A percentile compares a stretch with the other conserved stretches of the same genome.
phyloP scores from a whole-genome alignment of 2,329 filamentous ascomycete genomes.

The Fusarium guadeloupense region DNA sequence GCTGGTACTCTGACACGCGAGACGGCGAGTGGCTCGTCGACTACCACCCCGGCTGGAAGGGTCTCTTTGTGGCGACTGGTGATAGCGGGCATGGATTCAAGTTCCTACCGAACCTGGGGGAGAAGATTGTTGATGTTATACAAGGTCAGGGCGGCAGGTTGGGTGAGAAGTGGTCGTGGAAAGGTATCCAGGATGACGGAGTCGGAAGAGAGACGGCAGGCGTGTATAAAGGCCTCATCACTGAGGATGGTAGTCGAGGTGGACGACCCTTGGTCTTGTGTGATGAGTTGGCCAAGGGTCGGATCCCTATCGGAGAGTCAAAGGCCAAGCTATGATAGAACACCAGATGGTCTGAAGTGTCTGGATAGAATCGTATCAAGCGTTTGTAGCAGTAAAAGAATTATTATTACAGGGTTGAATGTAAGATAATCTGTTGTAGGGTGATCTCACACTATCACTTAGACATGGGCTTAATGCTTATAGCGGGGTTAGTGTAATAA shows the following conservation, averaged over 20 bases:
- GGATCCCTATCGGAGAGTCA: conserved; percentile 23
- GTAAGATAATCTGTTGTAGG: conserved; percentile 6
- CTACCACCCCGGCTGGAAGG: conserved; percentile 69
- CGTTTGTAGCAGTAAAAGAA: conserved; percentile 19
- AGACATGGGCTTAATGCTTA: conserved; percentile 6
- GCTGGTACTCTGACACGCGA: conserved; percentile 81
- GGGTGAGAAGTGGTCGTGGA: conserved; percentile 70
- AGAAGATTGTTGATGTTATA: conserved; percentile 67
- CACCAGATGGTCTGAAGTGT: conserved; percentile 20
- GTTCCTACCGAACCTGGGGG: conserved; percentile 72
- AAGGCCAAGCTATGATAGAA: conserved; percentile 41
- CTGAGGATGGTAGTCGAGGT: conserved; percentile 64
- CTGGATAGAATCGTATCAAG: conserved; percentile 14
- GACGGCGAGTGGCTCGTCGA: conserved; percentile 76
- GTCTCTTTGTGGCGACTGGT: conserved; percentile 69
- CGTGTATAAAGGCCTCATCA: conserved; percentile 53
- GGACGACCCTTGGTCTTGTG: conserved; percentile 57
- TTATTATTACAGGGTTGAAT: conserved; percentile 1
- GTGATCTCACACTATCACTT: conserved; percentile 10
- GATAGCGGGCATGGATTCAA: conserved; percentile 75
- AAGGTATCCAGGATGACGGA: conserved; percentile 58
- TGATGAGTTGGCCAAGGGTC: conserved; percentile 52
- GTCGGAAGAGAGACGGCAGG: conserved; percentile 48
- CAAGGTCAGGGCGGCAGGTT: conserved; percentile 60
- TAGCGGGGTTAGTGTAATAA: conserved; percentile 34